A percentile compares a stretch with the other conserved stretches of the same genome.
phyloP scores from a whole-genome alignment of 2,329 filamentous ascomycete species.

The Arthrobotrys conoides region DNA sequence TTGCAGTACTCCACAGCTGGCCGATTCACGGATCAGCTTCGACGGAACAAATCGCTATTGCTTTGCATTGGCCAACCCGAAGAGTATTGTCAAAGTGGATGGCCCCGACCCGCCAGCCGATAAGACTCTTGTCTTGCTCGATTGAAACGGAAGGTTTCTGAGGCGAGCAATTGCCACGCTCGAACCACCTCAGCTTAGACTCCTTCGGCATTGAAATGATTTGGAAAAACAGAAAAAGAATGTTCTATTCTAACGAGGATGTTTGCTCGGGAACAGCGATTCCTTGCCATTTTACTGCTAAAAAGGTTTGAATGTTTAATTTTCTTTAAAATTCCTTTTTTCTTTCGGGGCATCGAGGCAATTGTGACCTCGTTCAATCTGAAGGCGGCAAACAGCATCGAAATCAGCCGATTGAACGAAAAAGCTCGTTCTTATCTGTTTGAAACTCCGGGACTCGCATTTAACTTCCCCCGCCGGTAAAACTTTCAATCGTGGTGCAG shows the following conservation, averaged over 20 bases:
- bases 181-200: slow-evolving; percentile 34
- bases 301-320: not conserved
- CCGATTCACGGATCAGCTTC: not conserved
- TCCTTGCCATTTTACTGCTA: not conserved
- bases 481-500: slow-evolving; percentile 34
- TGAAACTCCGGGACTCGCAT: slow-evolving; percentile 51
- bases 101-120: slow-evolving; percentile 13
- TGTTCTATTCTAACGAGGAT: slow-evolving; percentile 3
- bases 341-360: slow-evolving; percentile 4
- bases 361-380: slow-evolving; percentile 21
- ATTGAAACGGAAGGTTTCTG: slow-evolving; percentile 21
- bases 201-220: not conserved
- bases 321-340: not conserved
- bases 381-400: slow-evolving; percentile 40
- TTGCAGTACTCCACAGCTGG: not conserved
- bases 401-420: slow-evolving; percentile 46
- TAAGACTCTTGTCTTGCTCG: slow-evolving; percentile 9
- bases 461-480: slow-evolving; percentile 48
- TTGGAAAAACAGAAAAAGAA: not conserved
- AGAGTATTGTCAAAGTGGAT: not conserved
- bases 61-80: not conserved
- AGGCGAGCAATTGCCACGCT: slow-evolving; percentile 11
- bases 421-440: slow-evolving; percentile 40
- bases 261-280: not conserved
- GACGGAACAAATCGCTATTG: not conserved